phyloP scores from a whole-genome alignment of 176 grass and related monocot species.

The Oryza meridionalis region DNA sequence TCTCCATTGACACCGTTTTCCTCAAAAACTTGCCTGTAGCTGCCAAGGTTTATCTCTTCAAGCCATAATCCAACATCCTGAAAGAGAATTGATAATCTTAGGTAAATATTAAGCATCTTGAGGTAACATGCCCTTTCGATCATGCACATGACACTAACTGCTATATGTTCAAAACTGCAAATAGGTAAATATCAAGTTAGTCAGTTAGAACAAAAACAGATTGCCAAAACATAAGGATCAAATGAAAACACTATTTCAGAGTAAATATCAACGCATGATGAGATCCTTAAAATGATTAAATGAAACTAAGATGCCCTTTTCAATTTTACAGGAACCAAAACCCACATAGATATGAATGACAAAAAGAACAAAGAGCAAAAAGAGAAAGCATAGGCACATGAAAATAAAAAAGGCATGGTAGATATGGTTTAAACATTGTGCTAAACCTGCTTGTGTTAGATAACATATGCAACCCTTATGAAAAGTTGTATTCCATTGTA shows the following conservation, averaged over 20 bases:
- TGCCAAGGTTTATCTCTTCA: conserved; percentile 97
- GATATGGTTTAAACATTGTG: neutral
- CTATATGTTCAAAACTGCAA: neutral
- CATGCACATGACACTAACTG: neutral
- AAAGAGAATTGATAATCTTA: conserved; percentile 46
- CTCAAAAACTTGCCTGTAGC: conserved; percentile 92
- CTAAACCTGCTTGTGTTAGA: neutral
- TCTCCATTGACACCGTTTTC: conserved; percentile 96
- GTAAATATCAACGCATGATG: neutral
- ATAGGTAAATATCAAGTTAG: neutral
- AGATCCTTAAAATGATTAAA: neutral
- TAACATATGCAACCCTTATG: neutral
- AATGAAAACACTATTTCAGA: neutral
- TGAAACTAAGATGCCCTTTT: neutral
- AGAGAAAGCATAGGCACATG: neutral
- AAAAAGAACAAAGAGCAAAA: neutral
- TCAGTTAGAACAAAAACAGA: conserved; percentile 1
- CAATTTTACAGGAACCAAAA: conserved; percentile 9
- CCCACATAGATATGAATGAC: neutral
- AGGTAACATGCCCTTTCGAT: neutral
- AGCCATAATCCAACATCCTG: conserved; percentile 98
- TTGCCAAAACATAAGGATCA: neutral
- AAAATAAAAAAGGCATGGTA: neutral
- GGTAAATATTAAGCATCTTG: conserved; percentile 9
- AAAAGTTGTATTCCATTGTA: neutral